Evolutionary conservation across 2,329 filamentous ascomycete genomes (phyloP).

Genomic region (Phoma sp.): DNA sequence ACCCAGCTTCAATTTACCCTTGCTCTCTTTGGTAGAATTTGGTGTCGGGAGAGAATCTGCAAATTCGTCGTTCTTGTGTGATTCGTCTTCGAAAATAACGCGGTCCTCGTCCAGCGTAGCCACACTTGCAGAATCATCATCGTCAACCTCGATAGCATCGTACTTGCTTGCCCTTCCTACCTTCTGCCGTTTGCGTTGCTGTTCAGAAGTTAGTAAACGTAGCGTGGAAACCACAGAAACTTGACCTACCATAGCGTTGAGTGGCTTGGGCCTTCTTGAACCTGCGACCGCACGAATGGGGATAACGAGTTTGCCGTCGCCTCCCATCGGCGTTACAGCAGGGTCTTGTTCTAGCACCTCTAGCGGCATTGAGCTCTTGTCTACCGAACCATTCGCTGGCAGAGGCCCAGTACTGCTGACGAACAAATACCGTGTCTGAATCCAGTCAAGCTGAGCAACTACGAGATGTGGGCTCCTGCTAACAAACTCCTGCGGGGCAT

Average conservation of each 20-base stretch:
- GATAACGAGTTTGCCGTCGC: slow-evolving; percentile 54
- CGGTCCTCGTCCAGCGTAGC: slow-evolving; percentile 60
- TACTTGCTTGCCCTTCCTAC: slow-evolving; percentile 35
- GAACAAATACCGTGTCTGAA: slow-evolving; percentile 87
- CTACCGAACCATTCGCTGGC: neutral
- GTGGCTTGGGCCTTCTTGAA: slow-evolving; percentile 48
- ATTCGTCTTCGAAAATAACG: slow-evolving; percentile 47
- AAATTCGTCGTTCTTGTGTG: slow-evolving; percentile 15
- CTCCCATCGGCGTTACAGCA: slow-evolving; percentile 51
- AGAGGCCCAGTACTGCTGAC: slow-evolving; percentile 50
- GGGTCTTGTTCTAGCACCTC: slow-evolving; percentile 53
- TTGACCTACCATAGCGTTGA: slow-evolving; percentile 21
- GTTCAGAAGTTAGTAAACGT: slow-evolving; percentile 12
- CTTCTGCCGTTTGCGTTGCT: slow-evolving; percentile 40
- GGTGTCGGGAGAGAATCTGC: slow-evolving; percentile 32
- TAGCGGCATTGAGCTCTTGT: slow-evolving; percentile 31
- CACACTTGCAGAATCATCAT: slow-evolving; percentile 56
- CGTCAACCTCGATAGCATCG: slow-evolving; percentile 50
- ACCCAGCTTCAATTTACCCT: slow-evolving; percentile 36
- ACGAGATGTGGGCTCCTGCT: slow-evolving; percentile 70
- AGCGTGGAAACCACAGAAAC: neutral
- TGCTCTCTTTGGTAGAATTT: slow-evolving; percentile 32
- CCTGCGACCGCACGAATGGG: slow-evolving; percentile 61
- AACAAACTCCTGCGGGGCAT: slow-evolving; percentile 69
- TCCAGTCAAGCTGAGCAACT: slow-evolving; percentile 80